These are phyloP conservation scores for Aspergillus coremiiformis DNA, from an alignment of 495 filamentous ascomycete genomes.

Conservation along the genomic window DNA sequence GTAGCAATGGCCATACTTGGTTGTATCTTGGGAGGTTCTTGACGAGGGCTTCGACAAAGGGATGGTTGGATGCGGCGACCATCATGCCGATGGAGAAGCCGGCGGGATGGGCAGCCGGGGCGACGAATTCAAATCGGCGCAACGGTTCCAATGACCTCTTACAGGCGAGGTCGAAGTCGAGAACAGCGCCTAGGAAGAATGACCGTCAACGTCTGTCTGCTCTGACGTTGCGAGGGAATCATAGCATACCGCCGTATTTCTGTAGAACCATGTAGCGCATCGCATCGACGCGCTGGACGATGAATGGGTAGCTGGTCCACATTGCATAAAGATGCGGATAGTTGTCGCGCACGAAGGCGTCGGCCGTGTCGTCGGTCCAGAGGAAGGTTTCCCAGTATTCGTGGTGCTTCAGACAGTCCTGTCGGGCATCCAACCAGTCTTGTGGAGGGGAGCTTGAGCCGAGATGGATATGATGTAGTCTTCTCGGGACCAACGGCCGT, in stretches of 20 bases:
- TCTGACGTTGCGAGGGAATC: not conserved
- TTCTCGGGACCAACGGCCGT: not conserved
- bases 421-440: not conserved
- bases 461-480: constrained; percentile 8
- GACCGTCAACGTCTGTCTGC: not conserved
- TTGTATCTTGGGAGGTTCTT: constrained; percentile 1
- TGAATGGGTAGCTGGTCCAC: constrained; percentile 4
- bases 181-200: not conserved
- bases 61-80: constrained; percentile 1
- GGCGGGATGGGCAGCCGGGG: constrained; percentile 6
- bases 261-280: constrained; percentile 9
- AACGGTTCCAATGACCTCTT: constrained; percentile 3
- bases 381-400: constrained; percentile 2
- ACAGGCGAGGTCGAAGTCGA: constrained; percentile 8
- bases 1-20: constrained; percentile 2
- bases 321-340: not conserved
- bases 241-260: constrained; percentile 5
- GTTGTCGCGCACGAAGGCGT: not conserved
- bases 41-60: not conserved
- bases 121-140: constrained; percentile 7
- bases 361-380: constrained; percentile 3
- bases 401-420: constrained; percentile 3
- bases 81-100: constrained; percentile 10
- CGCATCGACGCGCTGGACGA: constrained; percentile 7
- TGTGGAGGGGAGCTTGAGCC: not conserved